These are phyloP conservation scores for Zygosaccharomyces rouxii DNA, from an alignment of 805 yeast species.

Conservation along the genomic window DNA sequence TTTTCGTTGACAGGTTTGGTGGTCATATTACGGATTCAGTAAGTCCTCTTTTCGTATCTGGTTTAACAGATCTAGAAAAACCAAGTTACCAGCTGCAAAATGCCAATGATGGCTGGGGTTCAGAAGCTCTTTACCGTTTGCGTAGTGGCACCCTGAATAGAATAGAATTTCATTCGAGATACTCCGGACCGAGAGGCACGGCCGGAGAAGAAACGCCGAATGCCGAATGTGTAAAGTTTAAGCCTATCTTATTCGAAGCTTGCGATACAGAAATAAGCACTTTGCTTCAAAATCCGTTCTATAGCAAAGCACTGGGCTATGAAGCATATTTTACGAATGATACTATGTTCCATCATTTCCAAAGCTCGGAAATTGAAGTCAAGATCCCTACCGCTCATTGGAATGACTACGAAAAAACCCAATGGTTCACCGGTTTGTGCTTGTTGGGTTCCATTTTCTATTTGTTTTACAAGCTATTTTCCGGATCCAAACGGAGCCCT, in stretches of 20 bases:
- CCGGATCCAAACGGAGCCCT: not conserved
- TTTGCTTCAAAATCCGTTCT: constrained; percentile 37
- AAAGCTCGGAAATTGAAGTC: constrained; percentile 22
- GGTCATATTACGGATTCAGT: not conserved
- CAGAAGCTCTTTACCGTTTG: constrained; percentile 41
- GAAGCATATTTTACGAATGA: constrained; percentile 45
- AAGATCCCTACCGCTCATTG: constrained; percentile 43
- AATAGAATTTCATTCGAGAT: constrained; percentile 50
- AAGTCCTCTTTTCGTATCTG: constrained; percentile 43
- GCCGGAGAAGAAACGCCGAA: constrained; percentile 15
- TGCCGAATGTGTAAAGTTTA: constrained; percentile 26
- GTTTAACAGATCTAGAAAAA: constrained; percentile 53
- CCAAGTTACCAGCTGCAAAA: constrained; percentile 43
- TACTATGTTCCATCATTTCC: constrained; percentile 41
- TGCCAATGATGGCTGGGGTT: constrained; percentile 41
- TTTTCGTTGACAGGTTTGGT: constrained; percentile 50
- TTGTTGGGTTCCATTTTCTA: constrained; percentile 36
- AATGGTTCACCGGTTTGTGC: constrained; percentile 35
- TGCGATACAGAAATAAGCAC: constrained; percentile 38
- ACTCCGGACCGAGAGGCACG: constrained; percentile 38
- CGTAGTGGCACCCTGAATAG: constrained; percentile 25
- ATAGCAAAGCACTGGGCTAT: constrained; percentile 39
- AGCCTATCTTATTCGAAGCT: constrained; percentile 47
- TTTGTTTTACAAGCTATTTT: constrained; percentile 28
- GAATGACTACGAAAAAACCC: constrained; percentile 30